Evolutionary conservation across 2,329 filamentous ascomycete genomes (phyloP), one percentile per base, ranked within the genome.

Genomic region (Verticillium alfalfae): DNA sequence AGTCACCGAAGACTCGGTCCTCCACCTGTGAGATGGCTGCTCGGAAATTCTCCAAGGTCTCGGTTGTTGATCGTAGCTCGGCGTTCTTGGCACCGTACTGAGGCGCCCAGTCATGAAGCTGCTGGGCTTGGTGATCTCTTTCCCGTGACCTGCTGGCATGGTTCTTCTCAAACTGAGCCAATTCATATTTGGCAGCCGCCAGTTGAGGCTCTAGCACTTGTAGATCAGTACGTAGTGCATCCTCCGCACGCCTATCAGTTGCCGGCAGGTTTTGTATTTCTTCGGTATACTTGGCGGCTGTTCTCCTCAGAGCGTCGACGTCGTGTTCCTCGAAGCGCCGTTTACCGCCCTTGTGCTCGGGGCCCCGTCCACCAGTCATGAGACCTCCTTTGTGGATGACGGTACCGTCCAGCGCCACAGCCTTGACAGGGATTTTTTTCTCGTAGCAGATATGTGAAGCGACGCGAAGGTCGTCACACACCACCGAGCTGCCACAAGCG

Each of bases 311-410:
- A 63, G 91, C 91, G 66, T 96, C 91, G 36, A 97, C 87, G 68
- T 97, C 93, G 8, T 90, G 86, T 68, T 97, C 93, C 69, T 97
- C 93, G 76, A 96, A 98, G 59, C 90, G 86, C 62, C 92, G 89
- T 66, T 92, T 90, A 63, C 85, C 86, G 60, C 88, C 87, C 72
- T 90, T 91, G 56, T 88, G 84, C 56, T 90, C 86, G 1, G 88
- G 88, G 36, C 92, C 89, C 64, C 93, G 90, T 67, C 95, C 95
- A 81, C 95, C 95, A 57, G 95, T 98, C 90, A 99, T 98, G 60
- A 96, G 83, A 70, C 95, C 95, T 56, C 91, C 93, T 73, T 98
- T 98, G 79, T 97, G 93, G 66, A 99, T 97, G 64, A 99, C 90
- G 60, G 90, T 94, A n/a, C 95, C 95, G 71, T 98, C 93, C 13